Evolutionary conservation across 2,329 filamentous ascomycete species (phyloP).

Genomic region (Pseudogymnoascus sp.): DNA sequence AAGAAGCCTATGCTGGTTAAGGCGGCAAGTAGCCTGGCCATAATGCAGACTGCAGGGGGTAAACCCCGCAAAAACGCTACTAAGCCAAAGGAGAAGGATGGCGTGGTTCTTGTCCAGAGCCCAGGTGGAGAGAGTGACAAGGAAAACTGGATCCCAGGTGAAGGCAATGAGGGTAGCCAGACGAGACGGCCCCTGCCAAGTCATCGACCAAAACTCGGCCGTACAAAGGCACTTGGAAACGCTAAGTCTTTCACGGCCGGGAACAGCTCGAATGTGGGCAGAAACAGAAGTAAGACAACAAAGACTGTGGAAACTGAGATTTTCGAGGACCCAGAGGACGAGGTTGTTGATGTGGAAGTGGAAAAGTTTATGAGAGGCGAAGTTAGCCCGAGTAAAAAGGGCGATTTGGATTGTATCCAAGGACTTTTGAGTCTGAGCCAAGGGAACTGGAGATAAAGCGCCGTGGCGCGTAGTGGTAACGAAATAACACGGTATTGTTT

Average conservation of each 20-base stretch:
- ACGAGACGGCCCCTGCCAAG: neutral
- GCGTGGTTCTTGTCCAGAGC: constrained; percentile 33
- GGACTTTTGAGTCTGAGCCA: constrained; percentile 83
- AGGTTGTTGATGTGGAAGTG: constrained; percentile 49
- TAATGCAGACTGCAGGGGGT: constrained; percentile 24
- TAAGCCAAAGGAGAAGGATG: constrained; percentile 25
- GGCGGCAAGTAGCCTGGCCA: constrained; percentile 34
- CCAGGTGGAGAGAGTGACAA: constrained; percentile 78
- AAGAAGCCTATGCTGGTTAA: constrained; percentile 46
- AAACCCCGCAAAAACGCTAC: constrained; percentile 27
- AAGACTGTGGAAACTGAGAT: constrained; percentile 36
- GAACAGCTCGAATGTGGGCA: constrained; percentile 23
- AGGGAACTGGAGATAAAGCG: constrained; percentile 66
- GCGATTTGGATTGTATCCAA: constrained; percentile 81
- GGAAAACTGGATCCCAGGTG: constrained; percentile 71
- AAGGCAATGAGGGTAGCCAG: constrained; percentile 18
- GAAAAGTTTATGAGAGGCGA: constrained; percentile 64
- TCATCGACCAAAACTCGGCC: neutral
- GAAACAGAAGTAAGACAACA: constrained; percentile 12
- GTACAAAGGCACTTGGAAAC: neutral
- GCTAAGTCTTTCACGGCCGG: constrained; percentile 15
- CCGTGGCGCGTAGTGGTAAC: neutral
- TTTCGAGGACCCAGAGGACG: constrained; percentile 41
- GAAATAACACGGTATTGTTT: neutral
- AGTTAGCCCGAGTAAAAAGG: constrained; percentile 61